Percentiles rank a stretch among this genome's conserved stretches.
Conservation (phyloP, 2,329 filamentous ascomycete genomes). For the Pseudopyricularia cyperi region DNA sequence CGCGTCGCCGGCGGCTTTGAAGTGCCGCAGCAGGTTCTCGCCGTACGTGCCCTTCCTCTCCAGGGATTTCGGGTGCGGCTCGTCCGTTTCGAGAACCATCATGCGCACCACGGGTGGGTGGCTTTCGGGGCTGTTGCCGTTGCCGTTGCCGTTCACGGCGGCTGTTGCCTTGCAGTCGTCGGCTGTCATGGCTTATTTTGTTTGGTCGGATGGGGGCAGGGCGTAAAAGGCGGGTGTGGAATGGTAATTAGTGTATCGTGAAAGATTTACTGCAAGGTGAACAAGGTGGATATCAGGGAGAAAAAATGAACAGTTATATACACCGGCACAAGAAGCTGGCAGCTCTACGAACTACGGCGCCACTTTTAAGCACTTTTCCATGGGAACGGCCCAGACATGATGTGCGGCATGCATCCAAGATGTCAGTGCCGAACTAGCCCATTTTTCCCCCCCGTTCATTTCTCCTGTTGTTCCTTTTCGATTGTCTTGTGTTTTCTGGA, state of each 20-base stretch:
- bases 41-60: conserved; percentile 38
- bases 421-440: no score
- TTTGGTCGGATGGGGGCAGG: neutral
- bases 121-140: neutral
- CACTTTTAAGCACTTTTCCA: no score
- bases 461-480: neutral
- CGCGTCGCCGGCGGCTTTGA: conserved; percentile 33
- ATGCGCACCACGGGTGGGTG: conserved; percentile 15
- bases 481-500: neutral
- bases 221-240: neutral
- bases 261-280: no score
- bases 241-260: no score
- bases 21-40: conserved; percentile 36
- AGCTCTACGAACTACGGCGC: no score
- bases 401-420: no score
- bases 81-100: conserved; percentile 46
- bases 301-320: no score
- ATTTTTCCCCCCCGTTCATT: neutral
- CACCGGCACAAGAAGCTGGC: no score
- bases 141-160: neutral
- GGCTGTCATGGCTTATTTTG: neutral
- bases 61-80: conserved; percentile 36
- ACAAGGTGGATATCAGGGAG: no score
- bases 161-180: neutral
- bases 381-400: no score